Evolutionary conservation across 176 grass and related monocot species (phyloP), one percentile per base, ranked within the genome.

Genomic region (Musa beccarii): DNA sequence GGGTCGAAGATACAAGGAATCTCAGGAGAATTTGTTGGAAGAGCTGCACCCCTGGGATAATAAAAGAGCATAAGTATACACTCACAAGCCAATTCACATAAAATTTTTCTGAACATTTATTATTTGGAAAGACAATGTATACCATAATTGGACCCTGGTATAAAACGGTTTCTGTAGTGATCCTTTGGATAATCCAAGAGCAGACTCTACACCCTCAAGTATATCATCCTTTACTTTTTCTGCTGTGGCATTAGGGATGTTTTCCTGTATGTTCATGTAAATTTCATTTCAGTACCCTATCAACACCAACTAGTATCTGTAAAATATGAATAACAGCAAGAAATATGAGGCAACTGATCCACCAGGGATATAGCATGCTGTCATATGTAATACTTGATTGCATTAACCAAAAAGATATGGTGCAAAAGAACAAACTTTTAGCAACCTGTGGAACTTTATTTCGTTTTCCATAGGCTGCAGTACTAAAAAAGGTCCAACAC

Each of bases 401-500:
- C 17, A 23, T 54, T 25, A 26, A 28, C 20, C 3, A 78, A 53
- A 51, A 62, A 29, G 51, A 59, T 2, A 43, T 23, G 22, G 78
- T 59, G 49, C 61, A 74, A 56, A 29, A 63, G 14, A 16, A 71
- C 5, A 84, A 66, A 14, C 82, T 83, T 59, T 55, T 79, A 79
- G 25, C 21, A 24, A 98, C 88, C 95, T 93, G 95, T 54, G 90
- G 94, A 63, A 98, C 95, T 98, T 98, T 98, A 73, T 93, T 98
- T 82, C 69, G 80, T 74, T 72, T 91, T 61, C 88, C 90, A 81
- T 93, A 98, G 59, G 86, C 69, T 59, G 86, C 76, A 53, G 86
- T 89, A 66, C 95, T 98, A 78, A 98, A 98, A 87, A 93, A 91
- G 66, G 95, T 98, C 95, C 95, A 93, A 79, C 90, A 98, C 43